These are phyloP conservation scores for Pulveroboletus sp. DNA, from an alignment of 768 basidiomycete species.

Conservation along the genomic window DNA sequence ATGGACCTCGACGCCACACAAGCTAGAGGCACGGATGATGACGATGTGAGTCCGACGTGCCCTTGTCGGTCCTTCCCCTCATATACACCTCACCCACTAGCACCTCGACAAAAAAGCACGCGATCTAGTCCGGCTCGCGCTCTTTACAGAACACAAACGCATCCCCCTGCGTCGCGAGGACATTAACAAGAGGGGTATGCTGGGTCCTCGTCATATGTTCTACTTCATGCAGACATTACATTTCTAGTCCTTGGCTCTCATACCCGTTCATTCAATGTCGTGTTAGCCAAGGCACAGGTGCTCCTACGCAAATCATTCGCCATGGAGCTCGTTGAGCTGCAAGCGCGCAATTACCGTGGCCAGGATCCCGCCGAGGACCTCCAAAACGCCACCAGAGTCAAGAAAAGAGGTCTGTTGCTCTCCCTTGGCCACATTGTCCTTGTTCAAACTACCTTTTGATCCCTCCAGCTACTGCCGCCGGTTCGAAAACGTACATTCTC, in stretches of 20 bases:
- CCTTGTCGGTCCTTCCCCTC: not conserved
- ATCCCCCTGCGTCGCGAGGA: conserved; percentile 71
- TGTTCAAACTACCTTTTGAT: not conserved
- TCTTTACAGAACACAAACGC: conserved; percentile 75
- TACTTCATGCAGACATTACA: not conserved
- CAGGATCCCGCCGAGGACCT: conserved; percentile 39
- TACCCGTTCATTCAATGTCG: conserved; percentile 56
- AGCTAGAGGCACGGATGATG: conserved; percentile 20
- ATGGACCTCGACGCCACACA: conserved; percentile 33
- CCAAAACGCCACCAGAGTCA: conserved; percentile 50
- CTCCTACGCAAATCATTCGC: conserved; percentile 66
- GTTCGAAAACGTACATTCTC: conserved; percentile 79
- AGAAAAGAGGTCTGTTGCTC: conserved; percentile 54
- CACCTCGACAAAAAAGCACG: conserved; percentile 60
- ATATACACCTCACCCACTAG: conserved; percentile 33
- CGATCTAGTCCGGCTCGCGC: conserved; percentile 72
- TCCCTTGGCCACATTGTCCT: not conserved
- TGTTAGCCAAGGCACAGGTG: conserved; percentile 60
- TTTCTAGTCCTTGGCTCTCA: conserved; percentile 42
- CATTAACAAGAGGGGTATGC: conserved; percentile 73
- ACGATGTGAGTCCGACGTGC: conserved; percentile 12
- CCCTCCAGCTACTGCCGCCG: conserved; percentile 40
- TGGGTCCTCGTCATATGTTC: not conserved
- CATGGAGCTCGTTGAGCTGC: conserved; percentile 80
- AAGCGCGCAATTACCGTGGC: conserved; percentile 46